Evolutionary conservation across 2,329 filamentous ascomycete species (phyloP).

Genomic region (Botryotinia convoluta): DNA sequence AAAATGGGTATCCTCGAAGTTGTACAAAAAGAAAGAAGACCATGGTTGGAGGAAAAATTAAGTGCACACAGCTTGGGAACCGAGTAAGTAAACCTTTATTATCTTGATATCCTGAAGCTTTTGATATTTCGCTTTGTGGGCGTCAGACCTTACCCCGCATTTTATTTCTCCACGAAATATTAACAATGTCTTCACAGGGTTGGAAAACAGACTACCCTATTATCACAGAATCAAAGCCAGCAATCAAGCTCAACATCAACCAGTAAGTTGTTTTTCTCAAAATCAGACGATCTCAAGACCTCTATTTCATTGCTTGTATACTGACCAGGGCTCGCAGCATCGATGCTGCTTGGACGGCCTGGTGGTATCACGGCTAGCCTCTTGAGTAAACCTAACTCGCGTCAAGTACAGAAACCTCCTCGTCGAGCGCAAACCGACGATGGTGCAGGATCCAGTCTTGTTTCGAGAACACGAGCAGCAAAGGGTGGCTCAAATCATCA

Average conservation of each 20-base stretch:
- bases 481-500: slow-evolving; percentile 57
- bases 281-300: background rate
- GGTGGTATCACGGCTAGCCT: slow-evolving; percentile 80
- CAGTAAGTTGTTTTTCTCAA: background rate
- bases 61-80: slow-evolving; percentile 57
- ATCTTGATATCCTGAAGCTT: background rate
- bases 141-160: background rate
- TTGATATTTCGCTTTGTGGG: background rate
- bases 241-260: slow-evolving; percentile 38
- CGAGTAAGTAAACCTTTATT: slow-evolving; percentile 11
- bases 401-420: slow-evolving; percentile 49
- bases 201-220: slow-evolving; percentile 27
- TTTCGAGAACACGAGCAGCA: slow-evolving; percentile 43
- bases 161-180: background rate
- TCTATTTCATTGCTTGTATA: background rate
- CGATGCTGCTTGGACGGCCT: slow-evolving; percentile 65
- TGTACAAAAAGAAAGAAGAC: slow-evolving; percentile 81
- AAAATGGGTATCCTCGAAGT: slow-evolving; percentile 95
- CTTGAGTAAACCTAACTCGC: slow-evolving; percentile 67
- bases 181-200: slow-evolving; percentile 21
- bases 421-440: slow-evolving; percentile 64
- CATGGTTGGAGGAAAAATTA: slow-evolving; percentile 87
- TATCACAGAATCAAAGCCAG: slow-evolving; percentile 29
- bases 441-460: slow-evolving; percentile 49
- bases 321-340: slow-evolving; percentile 30